These are phyloP conservation scores for Arthrinium puccinioides DNA, from an alignment of 2,329 filamentous ascomycete species.

Conservation along the genomic window DNA sequence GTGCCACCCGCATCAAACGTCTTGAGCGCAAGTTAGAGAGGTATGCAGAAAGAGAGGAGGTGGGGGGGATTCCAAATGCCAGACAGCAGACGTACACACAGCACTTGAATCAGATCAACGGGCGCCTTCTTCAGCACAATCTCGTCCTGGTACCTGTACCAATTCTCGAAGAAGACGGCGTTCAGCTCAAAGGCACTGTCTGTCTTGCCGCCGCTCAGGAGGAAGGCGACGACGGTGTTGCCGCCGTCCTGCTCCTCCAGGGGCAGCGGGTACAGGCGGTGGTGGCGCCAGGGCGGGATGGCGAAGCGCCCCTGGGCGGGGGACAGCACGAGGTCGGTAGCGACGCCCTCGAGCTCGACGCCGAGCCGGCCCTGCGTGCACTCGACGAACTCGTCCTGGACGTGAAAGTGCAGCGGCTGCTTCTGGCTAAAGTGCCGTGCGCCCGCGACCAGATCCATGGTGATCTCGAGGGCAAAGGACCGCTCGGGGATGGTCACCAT, in stretches of 20 bases:
- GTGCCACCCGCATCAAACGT: constrained; percentile 10
- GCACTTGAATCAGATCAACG: constrained; percentile 8
- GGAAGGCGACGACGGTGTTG: constrained; percentile 1
- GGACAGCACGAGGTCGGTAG: constrained; percentile 2
- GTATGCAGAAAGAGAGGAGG: not conserved
- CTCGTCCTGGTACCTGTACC: constrained; percentile 14
- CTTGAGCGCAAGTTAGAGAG: not conserved
- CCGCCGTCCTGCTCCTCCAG: not conserved
- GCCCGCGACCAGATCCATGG: constrained; percentile 5
- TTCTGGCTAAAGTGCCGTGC: constrained; percentile 6
- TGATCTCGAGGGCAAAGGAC: constrained; percentile 8
- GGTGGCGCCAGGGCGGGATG: constrained; percentile 2
- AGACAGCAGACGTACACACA: constrained; percentile 6
- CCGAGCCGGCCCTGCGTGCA: constrained; percentile 1
- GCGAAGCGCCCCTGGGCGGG: not conserved
- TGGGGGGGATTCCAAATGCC: not conserved
- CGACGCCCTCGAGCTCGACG: constrained; percentile 9
- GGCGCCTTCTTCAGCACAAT: not conserved
- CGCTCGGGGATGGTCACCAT: constrained; percentile 3
- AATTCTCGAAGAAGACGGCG: constrained; percentile 13
- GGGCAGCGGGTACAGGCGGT: constrained; percentile 5
- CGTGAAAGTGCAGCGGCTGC: constrained; percentile 13
- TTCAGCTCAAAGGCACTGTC: constrained; percentile 1
- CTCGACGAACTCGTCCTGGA: constrained; percentile 12
- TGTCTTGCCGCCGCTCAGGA: constrained; percentile 7